Conservation (phyloP, 805 yeast genomes). For the Sugiyamaella mastotermitis region DNA sequence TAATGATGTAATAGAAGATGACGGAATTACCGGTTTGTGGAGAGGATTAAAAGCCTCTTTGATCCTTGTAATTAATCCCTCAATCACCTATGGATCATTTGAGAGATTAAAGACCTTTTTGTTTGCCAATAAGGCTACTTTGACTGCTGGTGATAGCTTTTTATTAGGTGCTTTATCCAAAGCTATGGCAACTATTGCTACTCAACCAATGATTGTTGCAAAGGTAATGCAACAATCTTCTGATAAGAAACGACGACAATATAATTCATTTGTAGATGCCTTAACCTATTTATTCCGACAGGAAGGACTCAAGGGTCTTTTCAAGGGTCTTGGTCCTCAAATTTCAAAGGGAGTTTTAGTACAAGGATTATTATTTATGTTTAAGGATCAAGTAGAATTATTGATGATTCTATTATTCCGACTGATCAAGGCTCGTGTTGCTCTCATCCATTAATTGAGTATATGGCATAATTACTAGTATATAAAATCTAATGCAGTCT, state of each 20-base stretch:
- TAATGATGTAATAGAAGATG: slow-evolving; percentile 49
- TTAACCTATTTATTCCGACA: slow-evolving; percentile 50
- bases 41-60: slow-evolving; percentile 75
- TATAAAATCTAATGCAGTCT: too few relatives aligned
- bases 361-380: slow-evolving; percentile 78
- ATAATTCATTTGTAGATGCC: slow-evolving; percentile 58
- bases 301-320: slow-evolving; percentile 62
- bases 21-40: slow-evolving; percentile 73
- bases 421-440: slow-evolving; percentile 7
- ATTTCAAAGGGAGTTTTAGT: slow-evolving; percentile 74
- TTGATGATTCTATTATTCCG: slow-evolving; percentile 25
- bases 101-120: slow-evolving; percentile 57
- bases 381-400: slow-evolving; percentile 56
- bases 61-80: slow-evolving; percentile 74
- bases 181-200: slow-evolving; percentile 68
- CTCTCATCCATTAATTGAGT: not conserved
- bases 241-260: slow-evolving; percentile 30
- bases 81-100: slow-evolving; percentile 78
- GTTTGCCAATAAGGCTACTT: slow-evolving; percentile 34
- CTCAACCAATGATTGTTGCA: slow-evolving; percentile 81
- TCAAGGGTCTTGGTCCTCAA: slow-evolving; percentile 80
- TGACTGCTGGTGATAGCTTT: slow-evolving; percentile 62
- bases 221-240: slow-evolving; percentile 70
- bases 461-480: too few relatives aligned
- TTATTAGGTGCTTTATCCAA: slow-evolving; percentile 74